phyloP scores from a whole-genome alignment of 1,139 yeast genomes.

The Hansenula sp. region DNA sequence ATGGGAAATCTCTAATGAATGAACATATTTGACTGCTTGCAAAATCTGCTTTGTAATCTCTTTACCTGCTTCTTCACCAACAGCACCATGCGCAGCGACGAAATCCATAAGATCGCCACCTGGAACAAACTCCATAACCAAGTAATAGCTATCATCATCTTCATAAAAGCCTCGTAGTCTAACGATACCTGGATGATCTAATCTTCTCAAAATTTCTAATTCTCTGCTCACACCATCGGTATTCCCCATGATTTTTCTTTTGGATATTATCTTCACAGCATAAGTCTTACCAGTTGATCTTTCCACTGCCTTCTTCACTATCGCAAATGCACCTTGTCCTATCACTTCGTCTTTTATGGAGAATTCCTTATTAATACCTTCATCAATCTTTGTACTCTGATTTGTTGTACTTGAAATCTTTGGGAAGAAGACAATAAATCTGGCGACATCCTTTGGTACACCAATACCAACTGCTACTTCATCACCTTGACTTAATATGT shows the following conservation, averaged over 20 bases:
- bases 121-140: slow-evolving; percentile 95
- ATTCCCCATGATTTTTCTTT: slow-evolving; percentile 76
- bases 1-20: slow-evolving; percentile 84
- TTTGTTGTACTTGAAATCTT: slow-evolving; percentile 6
- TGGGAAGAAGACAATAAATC: slow-evolving; percentile 58
- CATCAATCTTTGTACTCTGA: slow-evolving; percentile 9
- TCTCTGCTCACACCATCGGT: slow-evolving; percentile 84
- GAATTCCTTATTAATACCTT: slow-evolving; percentile 66
- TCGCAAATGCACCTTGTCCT: slow-evolving; percentile 97
- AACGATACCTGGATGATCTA: slow-evolving; percentile 85
- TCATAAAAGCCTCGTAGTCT: slow-evolving; percentile 79
- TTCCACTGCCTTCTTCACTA: slow-evolving; percentile 87
- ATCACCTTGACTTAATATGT: slow-evolving; percentile 86
- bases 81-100: slow-evolving; percentile 87
- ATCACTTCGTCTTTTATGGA: slow-evolving; percentile 79
- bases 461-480: slow-evolving; percentile 91
- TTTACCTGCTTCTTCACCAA: slow-evolving; percentile 85
- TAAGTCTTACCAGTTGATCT: slow-evolving; percentile 77
- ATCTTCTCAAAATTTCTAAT: slow-evolving; percentile 67
- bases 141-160: slow-evolving; percentile 72
- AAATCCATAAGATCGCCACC: slow-evolving; percentile 98
- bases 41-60: slow-evolving; percentile 83
- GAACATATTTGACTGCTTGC: slow-evolving; percentile 84
- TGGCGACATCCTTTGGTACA: slow-evolving; percentile 68
- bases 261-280: slow-evolving; percentile 87